Base-by-base conservation (phyloP, 2,329 filamentous ascomycete species). In the Diatrype stigma region DNA sequence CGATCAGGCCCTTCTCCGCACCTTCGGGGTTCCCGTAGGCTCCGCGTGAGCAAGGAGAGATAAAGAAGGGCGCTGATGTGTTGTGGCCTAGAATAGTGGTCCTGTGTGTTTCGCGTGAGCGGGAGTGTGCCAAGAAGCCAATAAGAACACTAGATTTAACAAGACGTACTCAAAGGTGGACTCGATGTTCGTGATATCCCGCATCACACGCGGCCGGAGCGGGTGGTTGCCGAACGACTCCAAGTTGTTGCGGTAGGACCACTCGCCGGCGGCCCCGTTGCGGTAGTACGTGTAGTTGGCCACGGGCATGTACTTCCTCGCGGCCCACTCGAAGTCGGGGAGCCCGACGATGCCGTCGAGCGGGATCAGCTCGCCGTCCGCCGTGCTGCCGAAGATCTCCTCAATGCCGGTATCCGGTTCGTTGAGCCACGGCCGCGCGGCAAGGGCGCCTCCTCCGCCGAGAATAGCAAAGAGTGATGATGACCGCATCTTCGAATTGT, bases 221-320 rank as follows among this genome's bases (percentile, higher is more conserved):
- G 67, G 67, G 59, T 76, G 78, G 14, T 76, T 72, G 53, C 70
- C 67, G 63, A 72, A 82, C 26, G 75, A 70, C 63, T 82, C 79
- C 6, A 81, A 70, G 64, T 82, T 82, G 63, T 80, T 80, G 46
- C 78, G 71, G 65, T 80, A 81, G 1, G 72, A 73, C 73, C 74
- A 81, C 65, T 81, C 79, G 52, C 77, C 79, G 3, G 71, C 77
- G 3, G 77, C 78, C 19, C 77, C 78, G 56, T 78, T 79, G 52
- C 77, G 74, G 66, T 81, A 81, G 64, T 80, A 81, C n/a, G 77
- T 78, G 64, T 77, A 81, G 59, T 76, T 72, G 21, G 65, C 59
- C 12, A 57, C 53, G 51, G 76, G 72, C 58, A 81, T 70, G 56
- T 73, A 72, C 47, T 73, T 70, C 49, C 76, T 68, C 21, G 78